These are phyloP conservation scores for Clavispora santaluciae DNA, from an alignment of 805 yeast genomes.

Conservation along the genomic window DNA sequence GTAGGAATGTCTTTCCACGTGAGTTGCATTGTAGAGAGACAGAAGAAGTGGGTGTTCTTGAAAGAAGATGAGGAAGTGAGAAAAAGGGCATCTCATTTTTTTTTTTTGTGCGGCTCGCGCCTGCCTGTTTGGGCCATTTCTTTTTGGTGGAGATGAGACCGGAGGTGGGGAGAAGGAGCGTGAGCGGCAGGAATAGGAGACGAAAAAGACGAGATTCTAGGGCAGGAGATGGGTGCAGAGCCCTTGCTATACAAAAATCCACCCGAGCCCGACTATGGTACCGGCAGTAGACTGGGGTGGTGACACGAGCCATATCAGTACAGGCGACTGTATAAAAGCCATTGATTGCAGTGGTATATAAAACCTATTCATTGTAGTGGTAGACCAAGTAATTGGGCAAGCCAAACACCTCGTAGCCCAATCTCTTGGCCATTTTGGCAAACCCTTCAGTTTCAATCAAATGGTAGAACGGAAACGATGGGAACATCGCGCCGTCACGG, in stretches of 20 bases:
- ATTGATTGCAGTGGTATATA: no score
- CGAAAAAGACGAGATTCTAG: no score
- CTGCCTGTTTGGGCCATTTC: constrained; percentile 2
- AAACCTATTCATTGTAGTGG: constrained; percentile 71
- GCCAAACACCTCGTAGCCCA: constrained; percentile 88
- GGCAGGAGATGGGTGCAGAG: no score
- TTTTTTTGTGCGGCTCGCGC: constrained; percentile 6
- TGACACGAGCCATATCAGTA: no score
- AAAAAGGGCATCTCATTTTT: constrained; percentile 10
- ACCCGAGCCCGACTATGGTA: no score
- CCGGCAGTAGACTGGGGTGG: no score
- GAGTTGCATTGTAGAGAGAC: constrained; percentile 65
- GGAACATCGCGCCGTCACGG: constrained; percentile 99
- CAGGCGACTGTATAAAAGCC: no score
- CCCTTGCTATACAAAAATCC: no score
- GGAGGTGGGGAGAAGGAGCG: background rate
- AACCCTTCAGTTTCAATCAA: constrained; percentile 97
- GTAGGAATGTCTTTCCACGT: constrained; percentile 98
- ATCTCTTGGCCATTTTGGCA: constrained; percentile 94
- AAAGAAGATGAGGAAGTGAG: constrained; percentile 2
- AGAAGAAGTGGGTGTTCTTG: background rate
- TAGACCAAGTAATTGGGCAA: constrained; percentile 91
- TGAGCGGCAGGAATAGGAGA: no score
- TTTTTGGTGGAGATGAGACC: background rate
- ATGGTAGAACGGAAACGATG: constrained; percentile 95